Evolutionary conservation across 164 flowering plant species (phyloP).

Genomic region (Stephania cephalantha): DNA sequence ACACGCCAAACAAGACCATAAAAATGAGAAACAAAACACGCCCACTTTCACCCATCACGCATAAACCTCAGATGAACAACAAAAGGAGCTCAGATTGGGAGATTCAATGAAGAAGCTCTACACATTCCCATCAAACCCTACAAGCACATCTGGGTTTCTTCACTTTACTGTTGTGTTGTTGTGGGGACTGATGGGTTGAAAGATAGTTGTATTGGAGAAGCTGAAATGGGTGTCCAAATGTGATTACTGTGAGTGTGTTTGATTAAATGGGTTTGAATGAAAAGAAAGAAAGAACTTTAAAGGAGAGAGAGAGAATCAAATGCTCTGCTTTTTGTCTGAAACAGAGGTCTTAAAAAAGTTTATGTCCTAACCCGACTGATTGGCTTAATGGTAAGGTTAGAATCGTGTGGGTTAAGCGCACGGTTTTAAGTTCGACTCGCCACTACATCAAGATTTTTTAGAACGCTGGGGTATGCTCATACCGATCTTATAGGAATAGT

Average conservation of each 20-base stretch:
- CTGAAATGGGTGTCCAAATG: background rate
- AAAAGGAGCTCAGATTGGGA: conserved; percentile 5
- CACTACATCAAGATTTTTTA: too few species aligned
- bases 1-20: conserved; percentile 35
- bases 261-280: background rate
- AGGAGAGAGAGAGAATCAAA: conserved; percentile 15
- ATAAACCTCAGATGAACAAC: background rate
- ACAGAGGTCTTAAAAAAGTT: background rate
- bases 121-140: conserved; percentile 22
- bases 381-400: too few species aligned
- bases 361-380: background rate
- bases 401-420: too few species aligned
- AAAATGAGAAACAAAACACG: conserved; percentile 32
- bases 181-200: background rate
- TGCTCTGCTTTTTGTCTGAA: conserved; percentile 16
- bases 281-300: background rate
- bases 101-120: conserved; percentile 18
- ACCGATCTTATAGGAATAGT: too few species aligned
- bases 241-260: background rate
- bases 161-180: background rate
- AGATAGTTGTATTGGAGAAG: conserved; percentile 1
- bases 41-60: conserved; percentile 35
- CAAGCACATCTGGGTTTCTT: conserved; percentile 16
- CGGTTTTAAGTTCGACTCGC: too few species aligned
- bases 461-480: too few species aligned